phyloP scores from a whole-genome alignment of 176 grass and related monocot species.

The Miscanthus lutarioriparius region DNA sequence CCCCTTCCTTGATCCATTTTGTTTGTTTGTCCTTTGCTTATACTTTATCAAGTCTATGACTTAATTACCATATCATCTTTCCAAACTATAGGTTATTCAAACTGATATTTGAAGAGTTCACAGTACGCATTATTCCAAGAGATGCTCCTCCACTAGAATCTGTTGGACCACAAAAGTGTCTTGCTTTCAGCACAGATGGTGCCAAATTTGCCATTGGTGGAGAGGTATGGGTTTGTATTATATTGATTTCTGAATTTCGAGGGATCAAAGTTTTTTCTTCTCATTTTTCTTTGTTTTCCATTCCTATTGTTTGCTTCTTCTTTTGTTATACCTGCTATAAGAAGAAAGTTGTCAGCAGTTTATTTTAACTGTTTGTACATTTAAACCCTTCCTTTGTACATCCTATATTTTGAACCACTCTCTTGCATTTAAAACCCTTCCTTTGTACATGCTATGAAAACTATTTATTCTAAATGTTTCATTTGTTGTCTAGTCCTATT shows the following conservation, averaged over 20 bases:
- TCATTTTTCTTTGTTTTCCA: neutral
- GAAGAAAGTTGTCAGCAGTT: too few species aligned
- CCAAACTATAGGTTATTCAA: conserved; percentile 65
- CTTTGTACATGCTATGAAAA: neutral
- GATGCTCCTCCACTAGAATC: conserved; percentile 65
- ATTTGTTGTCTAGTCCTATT: conserved; percentile 20
- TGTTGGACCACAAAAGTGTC: conserved; percentile 83
- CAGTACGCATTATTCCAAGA: conserved; percentile 50
- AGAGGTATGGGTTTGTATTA: conserved; percentile 58
- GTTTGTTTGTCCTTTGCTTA: neutral
- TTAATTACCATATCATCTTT: conserved; percentile 13
- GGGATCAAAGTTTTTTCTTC: neutral
- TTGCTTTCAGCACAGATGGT: conserved; percentile 94
- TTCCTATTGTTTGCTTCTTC: neutral
- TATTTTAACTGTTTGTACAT: neutral
- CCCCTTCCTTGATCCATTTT: neutral
- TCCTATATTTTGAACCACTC: conserved; percentile 1
- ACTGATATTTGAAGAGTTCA: conserved; percentile 63
- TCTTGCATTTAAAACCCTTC: neutral
- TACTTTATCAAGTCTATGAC: conserved; percentile 5
- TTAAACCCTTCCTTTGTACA: neutral
- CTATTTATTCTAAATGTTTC: conserved; percentile 17
- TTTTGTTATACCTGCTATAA: too few species aligned
- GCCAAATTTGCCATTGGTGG: conserved; percentile 92
- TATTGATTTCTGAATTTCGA: neutral